Evolutionary conservation across 1,284 basidiomycete species (phyloP).

Genomic region (Phenoliferia sp.): DNA sequence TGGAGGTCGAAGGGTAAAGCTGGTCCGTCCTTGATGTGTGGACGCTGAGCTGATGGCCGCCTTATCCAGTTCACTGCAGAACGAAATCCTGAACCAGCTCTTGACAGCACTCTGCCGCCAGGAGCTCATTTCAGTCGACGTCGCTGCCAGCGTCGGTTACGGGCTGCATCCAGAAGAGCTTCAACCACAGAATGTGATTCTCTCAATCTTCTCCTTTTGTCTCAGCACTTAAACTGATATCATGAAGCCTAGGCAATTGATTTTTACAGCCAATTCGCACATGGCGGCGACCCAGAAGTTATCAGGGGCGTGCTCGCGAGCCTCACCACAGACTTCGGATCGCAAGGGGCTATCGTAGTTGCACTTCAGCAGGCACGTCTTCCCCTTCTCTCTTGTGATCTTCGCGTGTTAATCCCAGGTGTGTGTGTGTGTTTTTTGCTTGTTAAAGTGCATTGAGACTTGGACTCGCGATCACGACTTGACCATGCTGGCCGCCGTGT

Average conservation of each 20-base stretch:
- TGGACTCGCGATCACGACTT: slow-evolving; percentile 10
- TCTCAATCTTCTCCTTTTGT: background rate
- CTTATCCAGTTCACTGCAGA: background rate
- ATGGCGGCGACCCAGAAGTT: background rate
- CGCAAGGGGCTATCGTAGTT: background rate
- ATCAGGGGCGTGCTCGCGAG: background rate
- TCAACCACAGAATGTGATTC: background rate
- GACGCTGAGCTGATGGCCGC: no score
- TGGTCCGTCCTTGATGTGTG: accelerated
- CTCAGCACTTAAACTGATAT: no score
- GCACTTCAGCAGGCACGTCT: background rate
- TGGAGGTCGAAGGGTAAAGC: slow-evolving; percentile 13
- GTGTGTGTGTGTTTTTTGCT: no score
- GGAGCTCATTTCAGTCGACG: slow-evolving; percentile 2
- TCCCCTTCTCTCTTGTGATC: background rate
- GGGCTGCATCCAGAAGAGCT: slow-evolving; percentile 1
- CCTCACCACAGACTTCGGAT: background rate
- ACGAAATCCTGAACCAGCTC: slow-evolving; percentile 1
- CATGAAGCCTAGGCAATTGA: background rate
- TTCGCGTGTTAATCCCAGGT: no score
- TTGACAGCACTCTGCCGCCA: slow-evolving; percentile 9
- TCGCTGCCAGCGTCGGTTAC: background rate
- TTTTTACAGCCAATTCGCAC: background rate
- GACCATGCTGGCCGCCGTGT: background rate
- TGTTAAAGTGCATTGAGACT: slow-evolving; percentile 1